These are phyloP conservation scores for Trichoderma gracile DNA, from an alignment of 2,329 filamentous ascomycete species.

Conservation along the genomic window DNA sequence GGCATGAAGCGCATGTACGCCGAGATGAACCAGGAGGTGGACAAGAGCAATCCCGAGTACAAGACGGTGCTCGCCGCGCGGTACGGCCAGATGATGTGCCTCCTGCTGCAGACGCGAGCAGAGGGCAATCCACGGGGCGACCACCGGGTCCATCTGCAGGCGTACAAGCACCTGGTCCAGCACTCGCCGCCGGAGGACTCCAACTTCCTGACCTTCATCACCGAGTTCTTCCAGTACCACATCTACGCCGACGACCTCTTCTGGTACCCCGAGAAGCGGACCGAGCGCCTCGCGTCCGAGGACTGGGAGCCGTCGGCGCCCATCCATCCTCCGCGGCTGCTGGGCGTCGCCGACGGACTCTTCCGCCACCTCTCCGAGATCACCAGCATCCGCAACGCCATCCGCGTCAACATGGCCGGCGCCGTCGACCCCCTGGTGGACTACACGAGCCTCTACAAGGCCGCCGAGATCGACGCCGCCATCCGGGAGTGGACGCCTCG, in stretches of 20 bases:
- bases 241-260: slow-evolving; percentile 65
- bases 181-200: slow-evolving; percentile 62
- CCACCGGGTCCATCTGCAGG: slow-evolving; percentile 77
- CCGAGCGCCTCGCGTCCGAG: slow-evolving; percentile 44
- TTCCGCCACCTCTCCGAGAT: slow-evolving; percentile 79
- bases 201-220: slow-evolving; percentile 64
- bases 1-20: slow-evolving; percentile 55
- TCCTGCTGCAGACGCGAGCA: slow-evolving; percentile 58
- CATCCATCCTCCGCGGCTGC: slow-evolving; percentile 57
- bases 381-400: slow-evolving; percentile 71
- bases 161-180: slow-evolving; percentile 71
- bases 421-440: slow-evolving; percentile 68
- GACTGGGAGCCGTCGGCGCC: slow-evolving; percentile 46
- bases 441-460: slow-evolving; percentile 70
- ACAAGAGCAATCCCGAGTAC: slow-evolving; percentile 47
- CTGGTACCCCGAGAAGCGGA: slow-evolving; percentile 46
- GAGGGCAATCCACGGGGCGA: slow-evolving; percentile 62
- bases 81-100: slow-evolving; percentile 64
- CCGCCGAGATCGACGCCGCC: slow-evolving; percentile 72
- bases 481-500: slow-evolving; percentile 73
- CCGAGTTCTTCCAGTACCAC: slow-evolving; percentile 86
- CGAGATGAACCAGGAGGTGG: slow-evolving; percentile 46
- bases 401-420: slow-evolving; percentile 66
- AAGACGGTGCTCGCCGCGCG: slow-evolving; percentile 53
- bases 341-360: slow-evolving; percentile 80